phyloP scores from a whole-genome alignment of 352 stramenopile genomes.

The Phytophthora europaea region DNA sequence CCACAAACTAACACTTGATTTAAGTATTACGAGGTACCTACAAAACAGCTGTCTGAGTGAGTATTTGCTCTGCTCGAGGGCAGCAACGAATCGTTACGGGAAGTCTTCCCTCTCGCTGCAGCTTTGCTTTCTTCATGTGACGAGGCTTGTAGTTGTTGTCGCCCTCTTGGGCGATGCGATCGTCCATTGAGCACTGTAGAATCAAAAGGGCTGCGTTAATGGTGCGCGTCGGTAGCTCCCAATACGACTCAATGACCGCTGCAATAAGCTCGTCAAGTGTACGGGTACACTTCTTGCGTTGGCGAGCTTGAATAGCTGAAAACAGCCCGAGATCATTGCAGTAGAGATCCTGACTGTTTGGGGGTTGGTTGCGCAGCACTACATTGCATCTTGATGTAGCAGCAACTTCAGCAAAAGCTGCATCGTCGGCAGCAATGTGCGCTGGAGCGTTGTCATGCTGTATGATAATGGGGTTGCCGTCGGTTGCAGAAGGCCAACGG shows the following conservation, averaged over 20 bases:
- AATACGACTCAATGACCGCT: background rate
- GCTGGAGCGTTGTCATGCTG: background rate
- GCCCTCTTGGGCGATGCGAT: background rate
- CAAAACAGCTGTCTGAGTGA: background rate
- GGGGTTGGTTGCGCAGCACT: background rate
- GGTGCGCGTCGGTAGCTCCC: background rate
- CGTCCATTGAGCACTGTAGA: background rate
- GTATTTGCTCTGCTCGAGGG: background rate
- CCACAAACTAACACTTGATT: background rate
- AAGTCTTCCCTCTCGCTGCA: background rate
- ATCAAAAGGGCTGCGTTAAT: background rate
- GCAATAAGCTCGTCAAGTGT: background rate
- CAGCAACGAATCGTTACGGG: background rate
- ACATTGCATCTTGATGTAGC: background rate
- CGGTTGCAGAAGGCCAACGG: background rate
- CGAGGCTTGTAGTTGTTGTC: background rate
- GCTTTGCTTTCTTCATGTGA: background rate
- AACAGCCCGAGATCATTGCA: background rate
- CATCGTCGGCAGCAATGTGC: background rate
- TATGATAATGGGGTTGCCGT: background rate
- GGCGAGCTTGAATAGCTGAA: background rate
- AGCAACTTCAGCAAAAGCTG: background rate
- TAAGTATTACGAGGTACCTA: background rate
- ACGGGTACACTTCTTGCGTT: background rate
- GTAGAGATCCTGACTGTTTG: background rate